These are phyloP conservation scores for Galerina marginata DNA, from an alignment of 768 basidiomycete genomes.

Conservation along the genomic window DNA sequence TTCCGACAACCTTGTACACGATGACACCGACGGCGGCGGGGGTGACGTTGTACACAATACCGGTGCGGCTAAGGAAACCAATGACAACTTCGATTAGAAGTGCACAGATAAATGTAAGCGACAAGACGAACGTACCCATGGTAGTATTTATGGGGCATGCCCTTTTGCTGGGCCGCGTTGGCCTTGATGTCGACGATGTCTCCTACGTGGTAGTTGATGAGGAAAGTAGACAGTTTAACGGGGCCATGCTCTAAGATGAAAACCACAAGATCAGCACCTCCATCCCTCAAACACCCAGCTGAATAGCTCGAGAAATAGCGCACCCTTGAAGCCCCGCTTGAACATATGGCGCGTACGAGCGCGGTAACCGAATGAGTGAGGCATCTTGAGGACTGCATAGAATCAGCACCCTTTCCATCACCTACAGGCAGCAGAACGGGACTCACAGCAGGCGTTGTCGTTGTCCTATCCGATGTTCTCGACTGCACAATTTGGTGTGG, in stretches of 20 bases:
- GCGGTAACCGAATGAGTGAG: constrained; percentile 99
- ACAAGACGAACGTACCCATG: constrained; percentile 74
- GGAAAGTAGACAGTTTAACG: constrained; percentile 90
- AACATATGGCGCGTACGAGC: constrained; percentile 99
- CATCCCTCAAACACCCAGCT: constrained; percentile 9
- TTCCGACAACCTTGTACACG: constrained; percentile 97
- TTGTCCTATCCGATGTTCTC: constrained; percentile 49
- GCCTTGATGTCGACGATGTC: constrained; percentile 99
- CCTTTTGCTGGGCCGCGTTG: constrained; percentile 98
- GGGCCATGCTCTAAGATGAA: constrained; percentile 77
- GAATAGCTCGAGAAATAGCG: constrained; percentile 29
- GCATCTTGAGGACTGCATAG: constrained; percentile 80
- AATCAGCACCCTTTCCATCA: constrained; percentile 4
- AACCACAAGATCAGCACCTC: constrained; percentile 15
- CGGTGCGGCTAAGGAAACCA: constrained; percentile 78
- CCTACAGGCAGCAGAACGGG: constrained; percentile 9
- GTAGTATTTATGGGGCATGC: constrained; percentile 99
- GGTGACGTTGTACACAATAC: constrained; percentile 98
- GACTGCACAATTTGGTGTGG: constrained; percentile 31
- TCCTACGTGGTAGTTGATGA: constrained; percentile 92
- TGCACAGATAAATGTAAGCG: background rate
- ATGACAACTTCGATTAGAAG: background rate
- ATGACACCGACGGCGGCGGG: constrained; percentile 95
- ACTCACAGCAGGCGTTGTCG: constrained; percentile 60
- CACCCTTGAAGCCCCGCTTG: constrained; percentile 98